Evolutionary conservation across 2,329 filamentous ascomycete species (phyloP), one percentile per base, ranked within the genome.

Genomic region (Aspergillus fischeri): DNA sequence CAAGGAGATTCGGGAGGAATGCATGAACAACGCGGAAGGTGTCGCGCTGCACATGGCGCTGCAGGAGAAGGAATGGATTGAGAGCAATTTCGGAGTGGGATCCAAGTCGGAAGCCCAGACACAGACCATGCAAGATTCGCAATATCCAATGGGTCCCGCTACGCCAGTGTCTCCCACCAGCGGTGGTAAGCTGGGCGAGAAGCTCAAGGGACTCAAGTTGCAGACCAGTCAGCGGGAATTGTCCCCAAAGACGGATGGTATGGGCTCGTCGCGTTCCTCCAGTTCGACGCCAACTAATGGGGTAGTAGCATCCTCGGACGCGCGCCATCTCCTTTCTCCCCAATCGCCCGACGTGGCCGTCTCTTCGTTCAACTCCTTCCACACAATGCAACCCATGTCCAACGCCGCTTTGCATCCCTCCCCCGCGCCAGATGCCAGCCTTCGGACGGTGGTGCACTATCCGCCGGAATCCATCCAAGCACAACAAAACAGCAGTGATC

Each of bases 31-130:
- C 69, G 82, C 83, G 11, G 92, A 96, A 75, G 89, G 92, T 21
- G 84, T 96, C 20, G 92, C 89, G 1, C 77, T 95, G 55, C 86
- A 91, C 69, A 96, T 96, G 88, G 91, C 88, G 0, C 72, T 90
- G 50, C 85, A 91, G 57, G 92, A 96, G 73, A 90, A 87, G 70
- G 83, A 89, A 64, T 96, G 91, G 91, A 92, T 96, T 53, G 84
- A 91, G 67, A 80, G 86, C 49, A 90, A 92, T 65, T 96, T 96
- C 72, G 88, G 88, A 5, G 78, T 90, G 1, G 70, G 67, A 45
- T 73, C 75, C 54, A 79, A 73, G 60, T 77, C 73, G 53, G 72
- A 50, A 62, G 60, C 60, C 2, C 67, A 57, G 63, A 77, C 62
- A 56, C 67, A 75, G 51, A 72, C 70, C 51, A n/a, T 64, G 44